Base-by-base conservation (phyloP, 352 stramenopile genomes). In the Lagenidium sp. region DNA sequence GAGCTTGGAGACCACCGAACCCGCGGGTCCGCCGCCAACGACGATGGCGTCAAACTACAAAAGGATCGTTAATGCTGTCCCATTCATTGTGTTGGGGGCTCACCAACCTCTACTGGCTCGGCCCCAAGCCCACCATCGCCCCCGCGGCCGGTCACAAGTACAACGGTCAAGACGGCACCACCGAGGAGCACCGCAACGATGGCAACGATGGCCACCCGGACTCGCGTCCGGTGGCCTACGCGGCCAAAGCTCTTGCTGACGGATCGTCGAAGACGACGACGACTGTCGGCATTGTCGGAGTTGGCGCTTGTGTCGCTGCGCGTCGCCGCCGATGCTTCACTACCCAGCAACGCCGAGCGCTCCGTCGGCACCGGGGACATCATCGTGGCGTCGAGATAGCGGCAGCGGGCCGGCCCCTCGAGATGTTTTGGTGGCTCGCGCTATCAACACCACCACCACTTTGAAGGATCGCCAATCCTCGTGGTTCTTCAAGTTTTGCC, bases 1-100 rank as follows among this genome's bases (percentile, higher is more conserved):
- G 22, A 68, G 30, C 36, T 67, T 79, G 11, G 74, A 48, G 18
- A 82, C 55, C 19, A 86, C 66, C 1, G 70, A 63, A 3, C 74
- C 74, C 12, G 74, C 70, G 6, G 74, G 74, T 0, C 74, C 74
- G 10, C 70, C 74, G 0, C 74, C 74, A 42, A 86, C 50, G 26
- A 86, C 44, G 31, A 86, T 86, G 28, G 65, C 57, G 16, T 86
- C 74, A 37, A 55, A 83, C 73, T 85, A 25, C 6, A 43, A 47
- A 26, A 12, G 28, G 28, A 32, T 8, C 28, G 15, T 15, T 15
- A 32, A 13, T 15, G 28, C 28, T 15, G 15, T 15, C 8, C 8
- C 28, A 32, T 32, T 32, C 8, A 32, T 32, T n/a, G 28, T 32
- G 28, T 32, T 32, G 8, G n/a, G n/a, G n/a, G n/a, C n/a, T n/a